These are phyloP conservation scores for Micromonas pusilla DNA, from an alignment of 139 green algal species.

Conservation along the genomic window DNA sequence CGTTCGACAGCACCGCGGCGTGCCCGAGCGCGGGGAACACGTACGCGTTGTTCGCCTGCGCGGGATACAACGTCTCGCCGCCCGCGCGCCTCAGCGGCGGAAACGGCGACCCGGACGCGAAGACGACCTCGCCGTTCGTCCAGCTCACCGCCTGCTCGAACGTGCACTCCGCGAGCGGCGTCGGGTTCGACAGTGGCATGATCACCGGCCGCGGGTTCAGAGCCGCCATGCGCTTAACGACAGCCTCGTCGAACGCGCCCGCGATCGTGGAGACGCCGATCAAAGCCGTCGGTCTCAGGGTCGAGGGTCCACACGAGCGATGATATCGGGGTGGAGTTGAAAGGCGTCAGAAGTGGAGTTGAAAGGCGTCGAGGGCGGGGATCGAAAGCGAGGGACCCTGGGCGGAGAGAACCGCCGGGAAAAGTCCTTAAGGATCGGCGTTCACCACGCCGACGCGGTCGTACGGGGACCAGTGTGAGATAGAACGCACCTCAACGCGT, in stretches of 20 bases:
- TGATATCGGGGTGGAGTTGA: too few species aligned
- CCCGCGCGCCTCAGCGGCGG: slow-evolving; percentile 33
- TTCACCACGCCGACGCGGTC: too few species aligned
- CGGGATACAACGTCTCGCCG: slow-evolving; percentile 18
- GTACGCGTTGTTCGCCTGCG: slow-evolving; percentile 44
- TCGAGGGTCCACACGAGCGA: too few species aligned
- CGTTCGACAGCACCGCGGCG: slow-evolving; percentile 40
- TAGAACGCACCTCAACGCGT: too few species aligned
- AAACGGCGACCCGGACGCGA: slow-evolving; percentile 77
- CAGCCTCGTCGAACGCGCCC: slow-evolving; percentile 49
- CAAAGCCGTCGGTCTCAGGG: slow-evolving; percentile 73
- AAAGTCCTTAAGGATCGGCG: too few species aligned
- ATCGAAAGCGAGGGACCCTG: too few species aligned
- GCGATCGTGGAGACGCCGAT: slow-evolving; percentile 65
- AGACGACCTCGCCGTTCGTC: slow-evolving; percentile 53
- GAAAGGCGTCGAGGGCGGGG: too few species aligned
- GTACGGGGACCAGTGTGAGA: too few species aligned
- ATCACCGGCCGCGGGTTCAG: slow-evolving; percentile 42
- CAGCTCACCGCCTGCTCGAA: slow-evolving; percentile 42
- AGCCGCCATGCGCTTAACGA: slow-evolving; percentile 5
- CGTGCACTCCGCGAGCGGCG: slow-evolving; percentile 40
- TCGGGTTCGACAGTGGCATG: slow-evolving; percentile 42
- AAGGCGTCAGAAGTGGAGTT: too few species aligned
- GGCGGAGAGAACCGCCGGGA: too few species aligned
- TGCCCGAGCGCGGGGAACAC: slow-evolving; percentile 40